phyloP scores from a whole-genome alignment of 2,329 filamentous ascomycete species.

The Geoglossum cookeanum region DNA sequence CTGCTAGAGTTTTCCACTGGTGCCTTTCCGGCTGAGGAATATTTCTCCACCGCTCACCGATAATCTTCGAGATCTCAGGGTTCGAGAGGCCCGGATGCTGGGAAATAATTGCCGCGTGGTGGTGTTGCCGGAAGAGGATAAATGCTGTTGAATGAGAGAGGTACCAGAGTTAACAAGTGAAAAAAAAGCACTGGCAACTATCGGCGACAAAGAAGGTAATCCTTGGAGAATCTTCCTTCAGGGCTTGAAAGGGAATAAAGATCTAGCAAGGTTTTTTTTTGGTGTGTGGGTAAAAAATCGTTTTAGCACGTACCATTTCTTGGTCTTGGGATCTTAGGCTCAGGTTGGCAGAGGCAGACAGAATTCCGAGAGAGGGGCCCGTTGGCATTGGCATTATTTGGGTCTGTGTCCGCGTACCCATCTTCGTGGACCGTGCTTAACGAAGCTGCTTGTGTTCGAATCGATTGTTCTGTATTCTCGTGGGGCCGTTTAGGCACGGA shows the following conservation, averaged over 20 bases:
- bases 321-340: constrained; percentile 51
- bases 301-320: constrained; percentile 41
- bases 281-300: constrained; percentile 10
- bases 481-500: background rate
- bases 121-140: constrained; percentile 88
- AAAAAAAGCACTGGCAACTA: constrained; percentile 1
- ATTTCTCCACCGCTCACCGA: constrained; percentile 77
- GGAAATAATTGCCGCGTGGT: constrained; percentile 63
- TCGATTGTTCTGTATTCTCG: constrained; percentile 10
- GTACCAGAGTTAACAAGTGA: constrained; percentile 8
- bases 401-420: constrained; percentile 10
- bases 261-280: constrained; percentile 4
- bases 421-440: constrained; percentile 14
- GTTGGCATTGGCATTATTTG: constrained; percentile 11
- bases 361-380: constrained; percentile 18
- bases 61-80: constrained; percentile 93
- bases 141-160: constrained; percentile 46
- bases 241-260: constrained; percentile 3
- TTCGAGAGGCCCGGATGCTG: constrained; percentile 81
- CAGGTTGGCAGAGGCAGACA: constrained; percentile 50
- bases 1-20: constrained; percentile 75
- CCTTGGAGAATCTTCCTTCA: background rate
- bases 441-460: constrained; percentile 17
- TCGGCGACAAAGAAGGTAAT: background rate
- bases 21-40: constrained; percentile 57